These are phyloP conservation scores for Psilocybe azurescens DNA, from an alignment of 768 basidiomycete species.

Conservation along the genomic window DNA sequence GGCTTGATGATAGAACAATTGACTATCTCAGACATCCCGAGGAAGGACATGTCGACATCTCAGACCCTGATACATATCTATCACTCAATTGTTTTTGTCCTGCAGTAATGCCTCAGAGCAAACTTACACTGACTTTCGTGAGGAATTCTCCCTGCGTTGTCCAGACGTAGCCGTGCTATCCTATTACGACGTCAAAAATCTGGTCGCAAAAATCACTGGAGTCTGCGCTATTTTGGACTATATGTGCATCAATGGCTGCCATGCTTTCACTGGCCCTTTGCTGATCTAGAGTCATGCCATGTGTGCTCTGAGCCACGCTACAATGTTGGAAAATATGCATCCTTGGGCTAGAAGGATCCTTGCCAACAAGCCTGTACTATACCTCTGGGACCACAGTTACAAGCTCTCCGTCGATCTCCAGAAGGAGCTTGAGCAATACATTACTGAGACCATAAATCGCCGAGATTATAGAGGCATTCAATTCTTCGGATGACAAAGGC, in stretches of 20 bases:
- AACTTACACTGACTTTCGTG: background rate
- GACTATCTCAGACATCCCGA: conserved; percentile 4
- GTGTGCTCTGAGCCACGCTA: conserved; percentile 33
- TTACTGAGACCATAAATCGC: conserved; percentile 29
- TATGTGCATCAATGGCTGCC: conserved; percentile 49
- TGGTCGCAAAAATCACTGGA: conserved; percentile 34
- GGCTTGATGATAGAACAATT: too few species aligned
- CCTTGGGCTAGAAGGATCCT: conserved; percentile 24
- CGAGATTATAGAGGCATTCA: conserved; percentile 7
- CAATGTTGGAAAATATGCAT: background rate
- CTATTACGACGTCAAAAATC: conserved; percentile 32
- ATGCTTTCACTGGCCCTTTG: conserved; percentile 46
- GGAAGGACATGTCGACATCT: background rate
- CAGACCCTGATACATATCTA: conserved; percentile 7
- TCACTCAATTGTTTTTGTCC: conserved; percentile 9
- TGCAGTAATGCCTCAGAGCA: conserved; percentile 6
- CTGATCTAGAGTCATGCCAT: conserved; percentile 31
- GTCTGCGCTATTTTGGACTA: conserved; percentile 37
- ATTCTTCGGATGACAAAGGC: background rate
- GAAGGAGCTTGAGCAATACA: conserved; percentile 29
- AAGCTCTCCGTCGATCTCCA: conserved; percentile 35
- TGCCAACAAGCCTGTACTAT: conserved; percentile 41
- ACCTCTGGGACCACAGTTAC: conserved; percentile 47
- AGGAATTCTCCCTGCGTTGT: conserved; percentile 15
- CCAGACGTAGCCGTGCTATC: conserved; percentile 34